Percentiles rank a stretch among this genome's conserved stretches.
Conservation (phyloP, 2,329 filamentous ascomycete genomes). For the Fusarium agapanthi region DNA sequence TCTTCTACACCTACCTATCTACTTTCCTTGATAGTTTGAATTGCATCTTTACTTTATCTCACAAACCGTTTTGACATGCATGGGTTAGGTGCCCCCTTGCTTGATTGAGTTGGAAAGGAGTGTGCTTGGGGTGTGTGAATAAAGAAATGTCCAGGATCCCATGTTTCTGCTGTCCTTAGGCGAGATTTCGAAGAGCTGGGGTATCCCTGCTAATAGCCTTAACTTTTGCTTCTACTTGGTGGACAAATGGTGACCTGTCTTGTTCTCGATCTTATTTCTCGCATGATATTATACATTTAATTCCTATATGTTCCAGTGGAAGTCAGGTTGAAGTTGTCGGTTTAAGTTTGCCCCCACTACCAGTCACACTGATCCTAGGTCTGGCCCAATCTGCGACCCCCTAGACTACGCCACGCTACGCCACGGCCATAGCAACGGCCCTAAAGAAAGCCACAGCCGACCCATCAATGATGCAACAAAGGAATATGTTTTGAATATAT, state of each 20-base stretch:
- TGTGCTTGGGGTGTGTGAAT: constrained; percentile 17
- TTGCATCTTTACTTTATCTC: constrained; percentile 9
- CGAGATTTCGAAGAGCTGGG: constrained; percentile 23
- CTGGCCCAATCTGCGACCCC: constrained; percentile 42
- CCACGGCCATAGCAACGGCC: constrained; percentile 28
- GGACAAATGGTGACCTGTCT: background rate
- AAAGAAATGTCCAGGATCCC: constrained; percentile 26
- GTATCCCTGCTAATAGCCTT: background rate
- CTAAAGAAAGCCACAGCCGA: constrained; percentile 29
- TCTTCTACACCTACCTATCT: constrained; percentile 19
- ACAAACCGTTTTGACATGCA: constrained; percentile 1
- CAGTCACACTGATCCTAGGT: constrained; percentile 22
- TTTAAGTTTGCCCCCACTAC: constrained; percentile 28
- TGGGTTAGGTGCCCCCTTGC: constrained; percentile 9
- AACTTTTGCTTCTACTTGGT: constrained; percentile 5
- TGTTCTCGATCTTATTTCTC: background rate
- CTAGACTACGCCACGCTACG: constrained; percentile 29
- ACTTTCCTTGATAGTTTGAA: constrained; percentile 25
- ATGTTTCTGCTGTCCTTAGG: background rate
- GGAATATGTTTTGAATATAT: constrained; percentile 9
- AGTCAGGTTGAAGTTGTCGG: constrained; percentile 26
- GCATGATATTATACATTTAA: constrained; percentile 2
- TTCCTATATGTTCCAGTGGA: background rate
- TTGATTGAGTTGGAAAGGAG: constrained; percentile 19
- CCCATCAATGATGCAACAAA: constrained; percentile 5